Evolutionary conservation across 805 yeast species (phyloP), one percentile per base, ranked within the genome.

Genomic region (Starmerella bombicola): DNA sequence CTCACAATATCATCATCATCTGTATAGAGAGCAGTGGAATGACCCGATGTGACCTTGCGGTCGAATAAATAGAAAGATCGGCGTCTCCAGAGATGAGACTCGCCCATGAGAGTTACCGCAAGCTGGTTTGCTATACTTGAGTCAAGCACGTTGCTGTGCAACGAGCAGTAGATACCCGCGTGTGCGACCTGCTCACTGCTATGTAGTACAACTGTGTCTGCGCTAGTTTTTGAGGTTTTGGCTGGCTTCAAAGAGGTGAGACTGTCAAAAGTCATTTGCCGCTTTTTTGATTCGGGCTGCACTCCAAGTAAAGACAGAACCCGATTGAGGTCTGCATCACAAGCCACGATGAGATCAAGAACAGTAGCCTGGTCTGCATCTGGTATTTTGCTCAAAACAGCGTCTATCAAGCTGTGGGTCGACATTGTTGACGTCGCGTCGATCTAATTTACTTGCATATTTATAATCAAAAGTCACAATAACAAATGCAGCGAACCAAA

Each of bases 21-120:
- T 1, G 62, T 49, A 49, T 65, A 71, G 8, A 63, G 33, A 3
- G 66, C 63, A 2, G 72, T 60, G 5, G 60, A 55, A 53, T 77
- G 84, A n/a, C 72, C 70, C 2, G 86, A 73, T 5, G 52, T 54
- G 37, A 82, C 79, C 37, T 64, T 56, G 15, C 76, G 71, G 1
- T 78, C 84, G 48, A 78, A 80, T 8, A 81, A 60, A 42, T 71
- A 67, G 53, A 81, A 81, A 47, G 66, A 62, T 19, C 67, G 64
- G 7, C 61, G 55, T 1, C 48, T 50, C 61, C 74, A 73, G 0
- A 48, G 41, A 1, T 61, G 50, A 4, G 64, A 56, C 28, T 69
- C 72, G 1, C 62, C 55, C 45, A 70, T 42, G 12, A 78, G 59
- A 16, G 64, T 61, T 10, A 52, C 40, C 2, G 77, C 56, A 2